phyloP scores from a whole-genome alignment of 176 grass and related monocot genomes.

The Eleusine coracana region DNA sequence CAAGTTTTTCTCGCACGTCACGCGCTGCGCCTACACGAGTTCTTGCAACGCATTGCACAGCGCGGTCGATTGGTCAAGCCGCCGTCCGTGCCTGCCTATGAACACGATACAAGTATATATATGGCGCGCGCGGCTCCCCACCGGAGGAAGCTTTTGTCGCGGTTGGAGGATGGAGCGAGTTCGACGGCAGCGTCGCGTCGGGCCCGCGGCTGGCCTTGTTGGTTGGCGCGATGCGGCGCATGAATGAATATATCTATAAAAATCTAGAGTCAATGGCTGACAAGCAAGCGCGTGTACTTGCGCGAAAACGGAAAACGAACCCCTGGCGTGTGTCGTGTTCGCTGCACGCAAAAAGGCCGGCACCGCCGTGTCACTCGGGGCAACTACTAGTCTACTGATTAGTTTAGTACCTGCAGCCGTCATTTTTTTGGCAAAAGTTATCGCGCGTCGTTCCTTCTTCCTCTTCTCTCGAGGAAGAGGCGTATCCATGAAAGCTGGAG shows the following conservation, averaged over 20 bases:
- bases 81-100: too few species aligned
- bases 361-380: not conserved
- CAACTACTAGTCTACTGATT: not conserved
- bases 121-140: too few species aligned
- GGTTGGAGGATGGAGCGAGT: too few species aligned
- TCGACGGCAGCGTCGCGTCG: too few species aligned
- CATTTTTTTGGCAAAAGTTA: not conserved
- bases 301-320: not conserved
- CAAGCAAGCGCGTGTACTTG: not conserved
- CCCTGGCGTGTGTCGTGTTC: not conserved
- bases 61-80: too few species aligned
- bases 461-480: not conserved
- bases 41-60: not conserved
- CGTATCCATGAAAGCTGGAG: conserved; percentile 25
- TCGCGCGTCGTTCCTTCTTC: not conserved
- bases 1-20: not conserved
- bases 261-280: not conserved
- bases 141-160: too few species aligned
- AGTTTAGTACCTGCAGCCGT: not conserved
- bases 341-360: not conserved
- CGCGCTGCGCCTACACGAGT: not conserved
- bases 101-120: too few species aligned
- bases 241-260: too few species aligned
- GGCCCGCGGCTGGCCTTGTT: not conserved
- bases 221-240: not conserved